Evolutionary conservation across 2,329 filamentous ascomycete genomes (phyloP), one percentile per base, ranked within the genome.

Genomic region (Fusarium sp.): DNA sequence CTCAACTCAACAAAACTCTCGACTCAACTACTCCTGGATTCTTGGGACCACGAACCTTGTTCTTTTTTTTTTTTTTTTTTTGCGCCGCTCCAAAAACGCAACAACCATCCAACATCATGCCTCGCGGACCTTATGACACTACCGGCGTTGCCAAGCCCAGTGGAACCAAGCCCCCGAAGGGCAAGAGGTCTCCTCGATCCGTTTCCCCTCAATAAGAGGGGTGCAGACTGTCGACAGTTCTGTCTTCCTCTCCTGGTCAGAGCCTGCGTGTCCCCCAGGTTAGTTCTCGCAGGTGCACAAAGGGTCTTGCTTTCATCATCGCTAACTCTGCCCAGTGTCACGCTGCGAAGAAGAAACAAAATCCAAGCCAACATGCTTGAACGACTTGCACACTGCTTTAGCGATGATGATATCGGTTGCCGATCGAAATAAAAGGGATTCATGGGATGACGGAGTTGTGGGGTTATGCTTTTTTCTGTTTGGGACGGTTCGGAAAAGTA

Each of bases 111-210:
- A 36, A 41, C 61, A 58, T 31, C 46, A 77, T 77, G 75, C 61
- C 71, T 33, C 73, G 75, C 41, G 75, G 75, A 48, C 75, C 75
- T 2, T 77, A 77, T 55, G 75, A 77, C 52, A 73, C 70, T n/a
- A 77, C 75, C 47, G 75, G 75, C 54, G 67, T 77, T 37, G 55
- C 67, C 47, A 77, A 76, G 70, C 74, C 75, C 49, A 73, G 56
- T 63, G 65, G 66, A 25, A 73, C 75, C 42, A 75, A 76, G 57
- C 75, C 72, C 11, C 73, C 73, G 11, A 77, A 73, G 65, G 61
- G 69, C 54, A 71, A 69, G 52, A 71, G 68, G 54, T 55, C 51
- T 50, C 56, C 44, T 46, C 49, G 51, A 45, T 53, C 45, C 21
- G 57, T 39, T 32, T 39, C 27, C 38, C 63, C 50, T 32, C 57